These are phyloP conservation scores for Clarireedia homoeocarpa DNA, from an alignment of 2,329 filamentous ascomycete species.

Conservation along the genomic window DNA sequence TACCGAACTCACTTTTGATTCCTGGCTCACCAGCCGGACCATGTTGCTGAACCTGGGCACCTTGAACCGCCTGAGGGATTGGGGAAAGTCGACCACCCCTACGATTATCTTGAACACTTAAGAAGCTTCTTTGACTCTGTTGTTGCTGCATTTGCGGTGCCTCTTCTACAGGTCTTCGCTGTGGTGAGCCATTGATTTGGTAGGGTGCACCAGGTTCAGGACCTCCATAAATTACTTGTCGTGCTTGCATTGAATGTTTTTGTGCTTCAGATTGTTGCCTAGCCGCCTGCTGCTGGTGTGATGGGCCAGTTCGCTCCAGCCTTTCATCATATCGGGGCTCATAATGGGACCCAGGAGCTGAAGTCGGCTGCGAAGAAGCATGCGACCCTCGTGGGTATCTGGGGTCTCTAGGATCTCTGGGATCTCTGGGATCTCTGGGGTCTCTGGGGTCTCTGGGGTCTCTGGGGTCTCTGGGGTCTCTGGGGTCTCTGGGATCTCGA, in stretches of 20 bases:
- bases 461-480: conserved; percentile 12
- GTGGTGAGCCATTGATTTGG: conserved; percentile 38
- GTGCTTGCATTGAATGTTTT: conserved; percentile 27
- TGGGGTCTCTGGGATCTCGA: too few relatives aligned
- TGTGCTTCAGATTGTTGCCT: conserved; percentile 31
- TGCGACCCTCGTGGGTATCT: conserved; percentile 31
- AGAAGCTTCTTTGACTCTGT: conserved; percentile 53
- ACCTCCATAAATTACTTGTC: conserved; percentile 29
- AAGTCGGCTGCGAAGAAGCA: conserved; percentile 28
- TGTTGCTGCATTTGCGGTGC: conserved; percentile 44
- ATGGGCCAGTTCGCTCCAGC: conserved; percentile 29
- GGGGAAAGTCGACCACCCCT: conserved; percentile 80
- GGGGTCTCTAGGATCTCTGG: too few relatives aligned
- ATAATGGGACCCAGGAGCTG: conserved; percentile 27
- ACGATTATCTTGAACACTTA: conserved; percentile 70
- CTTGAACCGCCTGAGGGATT: conserved; percentile 86
- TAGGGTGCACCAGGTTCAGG: conserved; percentile 28
- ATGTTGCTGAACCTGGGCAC: conserved; percentile 72
- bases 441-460: too few relatives aligned
- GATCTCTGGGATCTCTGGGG: neutral
- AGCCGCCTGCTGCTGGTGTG: conserved; percentile 29
- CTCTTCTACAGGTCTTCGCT: conserved; percentile 39
- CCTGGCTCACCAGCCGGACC: conserved; percentile 76
- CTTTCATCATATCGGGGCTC: conserved; percentile 23
- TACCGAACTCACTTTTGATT: conserved; percentile 90